Evolutionary conservation across 108 stramenopile genomes (phyloP).

Genomic region (Nitzschia sp.): DNA sequence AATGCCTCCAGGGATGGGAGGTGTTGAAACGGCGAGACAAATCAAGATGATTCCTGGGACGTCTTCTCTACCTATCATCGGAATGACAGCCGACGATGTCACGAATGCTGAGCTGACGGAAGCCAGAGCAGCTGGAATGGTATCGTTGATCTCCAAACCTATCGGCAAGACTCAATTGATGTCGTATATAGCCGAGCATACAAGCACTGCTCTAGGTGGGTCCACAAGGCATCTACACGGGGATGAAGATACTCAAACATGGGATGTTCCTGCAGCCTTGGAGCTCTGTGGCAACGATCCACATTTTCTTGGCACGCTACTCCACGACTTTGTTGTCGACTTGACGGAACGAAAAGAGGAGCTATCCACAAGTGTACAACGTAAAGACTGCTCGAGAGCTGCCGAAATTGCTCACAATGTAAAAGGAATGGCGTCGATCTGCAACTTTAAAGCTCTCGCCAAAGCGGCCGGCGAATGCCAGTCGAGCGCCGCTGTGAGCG

Average conservation of each 20-base stretch:
- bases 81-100: constrained; percentile 19
- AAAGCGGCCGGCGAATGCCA: constrained; percentile 1
- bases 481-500: not conserved
- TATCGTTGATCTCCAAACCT: constrained; percentile 17
- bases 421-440: constrained; percentile 10
- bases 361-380: not conserved
- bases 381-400: constrained; percentile 1
- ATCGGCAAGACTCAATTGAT: not conserved
- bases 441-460: constrained; percentile 3
- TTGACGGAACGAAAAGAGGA: not conserved
- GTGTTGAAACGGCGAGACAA: constrained; percentile 3
- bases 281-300: not conserved
- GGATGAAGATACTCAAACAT: not conserved
- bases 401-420: constrained; percentile 16
- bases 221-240: not conserved
- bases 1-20: constrained; percentile 13
- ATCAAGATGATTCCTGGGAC: constrained; percentile 14
- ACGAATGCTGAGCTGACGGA: not conserved
- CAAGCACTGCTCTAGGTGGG: not conserved
- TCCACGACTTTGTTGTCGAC: constrained; percentile 2
- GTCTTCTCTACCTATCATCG: not conserved
- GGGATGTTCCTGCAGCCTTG: constrained; percentile 2
- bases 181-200: constrained; percentile 1
- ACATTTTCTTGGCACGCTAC: not conserved
- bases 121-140: constrained; percentile 8